These are phyloP conservation scores for Cochlearia excelsa DNA, from an alignment of 345 rosid genomes.

Conservation along the genomic window DNA sequence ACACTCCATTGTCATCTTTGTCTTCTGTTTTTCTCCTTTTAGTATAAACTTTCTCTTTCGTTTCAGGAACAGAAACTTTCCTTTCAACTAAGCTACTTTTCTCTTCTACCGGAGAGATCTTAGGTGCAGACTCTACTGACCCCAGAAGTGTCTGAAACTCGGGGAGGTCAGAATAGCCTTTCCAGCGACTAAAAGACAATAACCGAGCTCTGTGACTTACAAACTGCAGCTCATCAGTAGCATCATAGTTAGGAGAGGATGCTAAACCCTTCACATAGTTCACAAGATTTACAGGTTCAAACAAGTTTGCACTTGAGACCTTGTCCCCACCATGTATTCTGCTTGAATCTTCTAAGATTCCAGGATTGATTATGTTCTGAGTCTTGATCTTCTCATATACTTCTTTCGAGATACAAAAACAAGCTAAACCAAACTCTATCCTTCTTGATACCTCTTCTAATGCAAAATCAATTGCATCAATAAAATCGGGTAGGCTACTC, in stretches of 20 bases:
- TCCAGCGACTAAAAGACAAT: slow-evolving; percentile 64
- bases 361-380: slow-evolving; percentile 60
- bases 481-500: slow-evolving; percentile 45
- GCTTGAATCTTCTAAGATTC: slow-evolving; percentile 48
- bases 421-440: slow-evolving; percentile 64
- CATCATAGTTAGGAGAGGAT: slow-evolving; percentile 32
- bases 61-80: slow-evolving; percentile 30
- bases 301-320: slow-evolving; percentile 41
- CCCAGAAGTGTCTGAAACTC: slow-evolving; percentile 47
- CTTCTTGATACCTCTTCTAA: slow-evolving; percentile 76
- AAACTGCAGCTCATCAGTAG: slow-evolving; percentile 49
- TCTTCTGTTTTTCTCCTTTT: slow-evolving; percentile 36
- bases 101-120: slow-evolving; percentile 35
- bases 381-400: slow-evolving; percentile 40
- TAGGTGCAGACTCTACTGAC: slow-evolving; percentile 47
- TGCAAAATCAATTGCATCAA: slow-evolving; percentile 60
- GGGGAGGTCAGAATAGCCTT: slow-evolving; percentile 56
- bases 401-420: slow-evolving; percentile 59
- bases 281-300: slow-evolving; percentile 54
- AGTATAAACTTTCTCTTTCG: slow-evolving; percentile 27
- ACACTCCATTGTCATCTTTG: slow-evolving; percentile 33
- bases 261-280: slow-evolving; percentile 49
- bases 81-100: slow-evolving; percentile 20
- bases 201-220: slow-evolving; percentile 48
- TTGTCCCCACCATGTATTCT: slow-evolving; percentile 47